Evolutionary conservation across 2,329 filamentous ascomycete genomes (phyloP).

Genomic region (Westerdykella ornata): DNA sequence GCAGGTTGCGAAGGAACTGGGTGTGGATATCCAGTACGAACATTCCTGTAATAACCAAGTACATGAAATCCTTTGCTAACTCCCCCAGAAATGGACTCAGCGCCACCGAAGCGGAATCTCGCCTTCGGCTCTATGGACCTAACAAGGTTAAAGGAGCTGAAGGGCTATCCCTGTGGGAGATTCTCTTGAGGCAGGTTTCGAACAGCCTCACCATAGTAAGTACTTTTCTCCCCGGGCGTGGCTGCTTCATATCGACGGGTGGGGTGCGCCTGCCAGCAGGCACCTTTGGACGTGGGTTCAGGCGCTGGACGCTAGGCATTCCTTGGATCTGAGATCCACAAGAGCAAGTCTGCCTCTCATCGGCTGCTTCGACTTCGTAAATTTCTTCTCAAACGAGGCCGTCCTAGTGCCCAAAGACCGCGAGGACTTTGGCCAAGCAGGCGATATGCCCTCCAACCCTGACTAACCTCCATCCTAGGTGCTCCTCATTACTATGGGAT

Average conservation of each 20-base stretch:
- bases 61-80: constrained; percentile 10
- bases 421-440: neutral
- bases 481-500: constrained; percentile 66
- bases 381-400: neutral
- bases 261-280: constrained; percentile 1
- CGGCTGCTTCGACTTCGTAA: constrained; percentile 5
- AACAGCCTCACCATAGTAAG: constrained; percentile 65
- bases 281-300: constrained; percentile 4
- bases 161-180: constrained; percentile 66
- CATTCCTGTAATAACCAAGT: neutral
- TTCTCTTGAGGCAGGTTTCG: constrained; percentile 68
- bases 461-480: constrained; percentile 45
- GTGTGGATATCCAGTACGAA: constrained; percentile 32
- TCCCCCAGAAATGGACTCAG: constrained; percentile 53
- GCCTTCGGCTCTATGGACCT: constrained; percentile 59
- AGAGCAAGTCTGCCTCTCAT: too few relatives aligned
- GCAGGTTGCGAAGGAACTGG: constrained; percentile 33
- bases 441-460: neutral
- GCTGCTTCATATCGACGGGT: constrained; percentile 4
- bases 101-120: constrained; percentile 56
- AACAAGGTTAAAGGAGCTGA: constrained; percentile 67
- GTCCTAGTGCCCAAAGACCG: too few relatives aligned
- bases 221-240: constrained; percentile 4
- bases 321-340: neutral
- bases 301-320: neutral